Conservation (phyloP, 768 basidiomycete genomes). For the Clathrus columnatus region DNA sequence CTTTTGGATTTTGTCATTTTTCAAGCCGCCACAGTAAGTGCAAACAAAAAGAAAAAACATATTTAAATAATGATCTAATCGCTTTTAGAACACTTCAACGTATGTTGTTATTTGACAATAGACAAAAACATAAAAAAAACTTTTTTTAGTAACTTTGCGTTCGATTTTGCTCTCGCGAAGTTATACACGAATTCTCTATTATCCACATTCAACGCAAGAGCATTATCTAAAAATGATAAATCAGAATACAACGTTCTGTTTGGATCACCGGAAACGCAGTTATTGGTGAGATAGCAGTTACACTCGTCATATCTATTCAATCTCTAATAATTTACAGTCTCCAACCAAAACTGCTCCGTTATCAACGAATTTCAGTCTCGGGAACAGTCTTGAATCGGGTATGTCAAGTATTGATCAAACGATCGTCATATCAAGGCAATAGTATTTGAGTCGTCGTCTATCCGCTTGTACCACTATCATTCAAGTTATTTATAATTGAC, state of each 20-base stretch:
- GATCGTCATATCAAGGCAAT: too few relatives aligned
- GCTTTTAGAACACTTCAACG: not conserved
- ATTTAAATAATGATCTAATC: not conserved
- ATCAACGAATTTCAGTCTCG: too few relatives aligned
- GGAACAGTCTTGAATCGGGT: too few relatives aligned
- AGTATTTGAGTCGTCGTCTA: too few relatives aligned
- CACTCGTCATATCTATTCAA: too few relatives aligned
- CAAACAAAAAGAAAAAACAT: too few relatives aligned
- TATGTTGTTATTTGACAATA: not conserved
- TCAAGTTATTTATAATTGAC: too few relatives aligned
- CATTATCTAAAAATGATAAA: not conserved
- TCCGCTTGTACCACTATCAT: too few relatives aligned
- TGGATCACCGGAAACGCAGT: not conserved
- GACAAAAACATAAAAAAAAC: not conserved
- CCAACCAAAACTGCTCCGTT: too few relatives aligned
- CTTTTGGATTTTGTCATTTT: not conserved
- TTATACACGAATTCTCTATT: slow-evolving; percentile 29
- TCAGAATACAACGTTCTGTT: not conserved
- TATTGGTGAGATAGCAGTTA: too few relatives aligned
- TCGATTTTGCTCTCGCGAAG: slow-evolving; percentile 25
- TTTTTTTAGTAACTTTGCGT: slow-evolving; percentile 15
- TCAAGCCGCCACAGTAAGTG: not conserved
- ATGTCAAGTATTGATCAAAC: too few relatives aligned
- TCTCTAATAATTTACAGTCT: too few relatives aligned
- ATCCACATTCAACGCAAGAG: slow-evolving; percentile 26